A percentile compares a stretch with the other conserved stretches of the same genome.
phyloP scores from a whole-genome alignment of 805 yeast genomes.

The Ogataea angusta region DNA sequence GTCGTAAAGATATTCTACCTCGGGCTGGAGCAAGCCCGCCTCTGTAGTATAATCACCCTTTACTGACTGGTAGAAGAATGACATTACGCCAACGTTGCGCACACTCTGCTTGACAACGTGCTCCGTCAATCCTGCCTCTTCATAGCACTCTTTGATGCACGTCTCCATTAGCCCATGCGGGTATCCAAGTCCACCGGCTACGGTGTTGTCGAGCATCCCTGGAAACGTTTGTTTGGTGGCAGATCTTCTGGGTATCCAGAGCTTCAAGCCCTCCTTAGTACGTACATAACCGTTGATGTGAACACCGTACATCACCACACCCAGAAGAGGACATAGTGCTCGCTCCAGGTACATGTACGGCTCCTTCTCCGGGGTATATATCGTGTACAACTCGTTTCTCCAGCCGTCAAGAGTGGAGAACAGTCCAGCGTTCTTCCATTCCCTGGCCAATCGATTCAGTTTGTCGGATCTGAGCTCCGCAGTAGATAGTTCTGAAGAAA shows the following conservation, averaged over 20 bases:
- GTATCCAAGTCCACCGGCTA: conserved; percentile 91
- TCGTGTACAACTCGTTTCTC: conserved; percentile 80
- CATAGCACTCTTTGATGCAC: conserved; percentile 77
- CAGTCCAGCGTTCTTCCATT: conserved; percentile 35
- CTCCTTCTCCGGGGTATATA: conserved; percentile 51
- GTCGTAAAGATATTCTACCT: conserved; percentile 80
- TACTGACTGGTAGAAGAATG: conserved; percentile 53
- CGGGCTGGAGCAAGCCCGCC: conserved; percentile 76
- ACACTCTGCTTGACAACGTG: conserved; percentile 46
- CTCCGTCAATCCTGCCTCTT: conserved; percentile 79
- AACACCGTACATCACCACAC: conserved; percentile 86
- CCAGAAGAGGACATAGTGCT: conserved; percentile 74
- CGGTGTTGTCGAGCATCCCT: conserved; percentile 85
- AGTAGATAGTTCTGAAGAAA: conserved; percentile 32
- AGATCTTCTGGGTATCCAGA: conserved; percentile 88
- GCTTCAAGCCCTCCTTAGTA: conserved; percentile 33
- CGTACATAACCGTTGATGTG: conserved; percentile 77
- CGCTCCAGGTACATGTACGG: conserved; percentile 77
- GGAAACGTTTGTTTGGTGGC: conserved; percentile 83
- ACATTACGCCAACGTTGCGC: conserved; percentile 58
- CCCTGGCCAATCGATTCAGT: conserved; percentile 41
- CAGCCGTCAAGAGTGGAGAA: conserved; percentile 58
- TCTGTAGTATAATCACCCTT: conserved; percentile 37
- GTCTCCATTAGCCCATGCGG: conserved; percentile 78
- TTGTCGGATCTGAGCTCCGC: conserved; percentile 40